Percentiles rank a stretch among this genome's conserved stretches.
These are phyloP conservation scores for Xylaria sp. DNA, from an alignment of 2,329 filamentous ascomycete species.

Conservation along the genomic window DNA sequence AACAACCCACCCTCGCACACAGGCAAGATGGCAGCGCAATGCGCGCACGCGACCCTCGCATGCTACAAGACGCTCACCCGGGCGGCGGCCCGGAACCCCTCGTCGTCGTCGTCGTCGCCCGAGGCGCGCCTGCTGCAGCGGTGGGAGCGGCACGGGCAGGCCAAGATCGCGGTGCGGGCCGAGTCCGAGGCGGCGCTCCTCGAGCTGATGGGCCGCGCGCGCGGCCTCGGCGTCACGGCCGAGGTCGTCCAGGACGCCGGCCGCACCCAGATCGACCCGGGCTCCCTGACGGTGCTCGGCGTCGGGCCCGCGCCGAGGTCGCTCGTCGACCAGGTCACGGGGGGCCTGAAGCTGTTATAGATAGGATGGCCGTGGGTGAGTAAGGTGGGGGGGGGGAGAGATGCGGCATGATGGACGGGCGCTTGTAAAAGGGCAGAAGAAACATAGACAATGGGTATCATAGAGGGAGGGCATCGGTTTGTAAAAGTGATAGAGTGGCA, in stretches of 20 bases:
- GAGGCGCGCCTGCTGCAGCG: conserved; percentile 69
- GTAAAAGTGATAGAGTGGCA: neutral
- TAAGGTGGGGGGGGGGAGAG: too few species aligned
- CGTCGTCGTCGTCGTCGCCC: conserved; percentile 54
- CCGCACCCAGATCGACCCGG: conserved; percentile 91
- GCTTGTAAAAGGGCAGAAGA: neutral
- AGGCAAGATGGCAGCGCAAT: conserved; percentile 98
- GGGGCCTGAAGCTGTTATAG: conserved; percentile 37
- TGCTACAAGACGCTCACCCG: conserved; percentile 86
- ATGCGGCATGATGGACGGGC: too few species aligned
- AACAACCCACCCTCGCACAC: conserved; percentile 7
- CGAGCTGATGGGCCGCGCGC: conserved; percentile 72
- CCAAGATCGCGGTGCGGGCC: conserved; percentile 89
- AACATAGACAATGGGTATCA: neutral
- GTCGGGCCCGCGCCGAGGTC: conserved; percentile 82
- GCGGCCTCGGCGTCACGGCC: conserved; percentile 82
- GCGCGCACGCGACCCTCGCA: conserved; percentile 91
- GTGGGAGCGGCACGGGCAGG: conserved; percentile 87
- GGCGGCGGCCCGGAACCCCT: conserved; percentile 52
- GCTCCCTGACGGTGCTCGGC: conserved; percentile 89
- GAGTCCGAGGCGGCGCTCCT: conserved; percentile 85
- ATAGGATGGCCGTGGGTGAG: neutral
- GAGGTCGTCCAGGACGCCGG: conserved; percentile 95
- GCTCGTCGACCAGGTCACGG: conserved; percentile 74
- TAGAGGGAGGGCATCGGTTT: neutral